Evolutionary conservation across 306 rosid species (phyloP), one percentile per base, ranked within the genome.

Genomic region (Benincasa hispida): DNA sequence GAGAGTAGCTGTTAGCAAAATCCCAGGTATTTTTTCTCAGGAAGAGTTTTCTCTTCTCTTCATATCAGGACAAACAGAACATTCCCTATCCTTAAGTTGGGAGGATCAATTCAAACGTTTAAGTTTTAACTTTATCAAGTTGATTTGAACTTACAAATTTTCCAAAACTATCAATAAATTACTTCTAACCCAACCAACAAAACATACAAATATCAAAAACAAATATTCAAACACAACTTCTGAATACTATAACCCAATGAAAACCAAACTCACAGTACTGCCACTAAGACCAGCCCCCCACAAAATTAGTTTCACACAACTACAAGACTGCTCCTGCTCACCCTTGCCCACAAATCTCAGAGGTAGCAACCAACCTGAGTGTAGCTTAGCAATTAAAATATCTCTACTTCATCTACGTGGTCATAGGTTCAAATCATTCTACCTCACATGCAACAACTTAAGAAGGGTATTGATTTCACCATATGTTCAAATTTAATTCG

Each of bases 1-100:
- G 63, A 84, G 97, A 81, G 87, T 94, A 76, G 79, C 93, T 34
- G 79, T 94, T 28, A 88, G 61, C 83, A 94, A 90, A 89, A 94
- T 91, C 86, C 92, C 98, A 87, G 98, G 97, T 94, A 93, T 9
- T 80, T 70, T n/a, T 58, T 32, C 73, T 19, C 12, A 21, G 34
- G 30, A 30, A 17, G 61, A 27, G 21, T 7, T 5, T 10, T 48
- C 10, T 76, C 18, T 18, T 45, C 54, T 76, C 24, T 15, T 57
- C 27, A 17, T 59, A 39, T 61, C 57, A 18, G 42, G 15, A 34
- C 34, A 30, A 65, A 65, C 8, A 15, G 14, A 70, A 45, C 21
- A 51, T 25, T 51, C 35, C 50, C 9, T 17, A 15, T 56, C 50
- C 24, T 41, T 41, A 24, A 63, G 47, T 63, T 63, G 70, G 25